Evolutionary conservation across 2,329 filamentous ascomycete genomes (phyloP), one percentile per base, ranked within the genome.

Genomic region (Drechmeria coniospora): DNA sequence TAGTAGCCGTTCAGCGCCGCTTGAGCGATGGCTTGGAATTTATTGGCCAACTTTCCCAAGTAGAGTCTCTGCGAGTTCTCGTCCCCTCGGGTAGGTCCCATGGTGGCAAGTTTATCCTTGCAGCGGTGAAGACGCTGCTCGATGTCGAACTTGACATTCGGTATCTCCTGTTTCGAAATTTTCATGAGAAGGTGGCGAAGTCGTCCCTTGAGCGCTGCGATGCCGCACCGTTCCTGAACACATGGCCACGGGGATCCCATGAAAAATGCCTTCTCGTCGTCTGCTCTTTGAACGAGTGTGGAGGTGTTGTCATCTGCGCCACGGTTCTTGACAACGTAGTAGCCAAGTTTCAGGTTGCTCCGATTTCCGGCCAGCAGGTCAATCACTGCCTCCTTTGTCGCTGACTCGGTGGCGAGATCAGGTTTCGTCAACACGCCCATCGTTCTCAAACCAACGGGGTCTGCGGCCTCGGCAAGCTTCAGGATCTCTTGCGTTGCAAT

Each of bases 401-500:
- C 47, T 0, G 41, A 31, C 26, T 68, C 63, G 0, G 42, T 43
- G 0, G 63, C 59, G 0, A 74, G 47, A 31, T 79, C 73, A 0
- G 68, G 63, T 36, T 76, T 77, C 0, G 71, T 77, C 1, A 76
- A 50, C 0, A 66, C 56, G 0, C 57, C 59, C 6, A 67, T 40
- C 0, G 61, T 67, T 0, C 62, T 36, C 4, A 43, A 34, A 0
- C 61, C 60, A 0, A 49, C 30, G 0, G 54, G 50, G 9, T 67
- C 63, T 0, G 32, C 48, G 0, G 47, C 44, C 2, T 49, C 44
- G 0, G 56, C 53, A 2, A 49, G 42, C 0, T 46, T 46, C 1
- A 61, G 29, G 6, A 59, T 57, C 23, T 54, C 52, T 11, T 60
- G 56, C 0, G 51, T 59, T 1, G 53, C 50, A 3, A 58, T 46